Conservation (phyloP, 2,329 filamentous ascomycete species). For the Stemphylium beticola region DNA sequence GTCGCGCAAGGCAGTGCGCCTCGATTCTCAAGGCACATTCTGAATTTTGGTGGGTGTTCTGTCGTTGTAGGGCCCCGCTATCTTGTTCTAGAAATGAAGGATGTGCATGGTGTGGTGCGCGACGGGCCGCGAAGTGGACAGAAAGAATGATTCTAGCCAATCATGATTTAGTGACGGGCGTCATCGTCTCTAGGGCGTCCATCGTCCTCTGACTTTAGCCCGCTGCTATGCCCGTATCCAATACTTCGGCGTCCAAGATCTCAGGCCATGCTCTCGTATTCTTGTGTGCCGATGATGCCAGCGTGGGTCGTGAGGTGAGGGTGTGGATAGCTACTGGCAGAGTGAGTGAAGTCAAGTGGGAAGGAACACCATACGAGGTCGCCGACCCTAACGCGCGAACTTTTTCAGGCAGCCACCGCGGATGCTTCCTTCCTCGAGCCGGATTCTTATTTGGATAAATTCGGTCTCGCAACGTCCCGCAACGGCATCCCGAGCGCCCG, state of each 20-base stretch:
- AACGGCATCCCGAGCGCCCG: background rate
- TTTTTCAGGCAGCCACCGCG: background rate
- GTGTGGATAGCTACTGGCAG: background rate
- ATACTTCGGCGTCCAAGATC: background rate
- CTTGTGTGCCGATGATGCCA: no score
- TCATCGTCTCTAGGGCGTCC: background rate
- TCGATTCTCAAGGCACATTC: no score
- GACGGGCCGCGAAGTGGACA: slow-evolving; percentile 4
- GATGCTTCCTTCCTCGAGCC: background rate
- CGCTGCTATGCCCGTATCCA: background rate
- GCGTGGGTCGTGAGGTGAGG: background rate
- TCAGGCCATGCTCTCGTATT: background rate
- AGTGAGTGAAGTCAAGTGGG: background rate
- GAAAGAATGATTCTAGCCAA: background rate
- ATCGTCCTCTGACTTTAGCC: background rate
- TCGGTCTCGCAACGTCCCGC: no score
- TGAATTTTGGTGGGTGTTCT: background rate
- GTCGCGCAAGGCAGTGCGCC: no score
- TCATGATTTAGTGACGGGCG: background rate
- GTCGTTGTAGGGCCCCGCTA: background rate
- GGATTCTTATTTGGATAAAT: background rate
- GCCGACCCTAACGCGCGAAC: background rate
- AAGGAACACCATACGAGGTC: background rate
- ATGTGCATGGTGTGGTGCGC: background rate
- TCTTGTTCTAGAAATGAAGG: background rate